Base-by-base conservation (phyloP, 1,284 basidiomycete genomes). In the Boletus mariae region DNA sequence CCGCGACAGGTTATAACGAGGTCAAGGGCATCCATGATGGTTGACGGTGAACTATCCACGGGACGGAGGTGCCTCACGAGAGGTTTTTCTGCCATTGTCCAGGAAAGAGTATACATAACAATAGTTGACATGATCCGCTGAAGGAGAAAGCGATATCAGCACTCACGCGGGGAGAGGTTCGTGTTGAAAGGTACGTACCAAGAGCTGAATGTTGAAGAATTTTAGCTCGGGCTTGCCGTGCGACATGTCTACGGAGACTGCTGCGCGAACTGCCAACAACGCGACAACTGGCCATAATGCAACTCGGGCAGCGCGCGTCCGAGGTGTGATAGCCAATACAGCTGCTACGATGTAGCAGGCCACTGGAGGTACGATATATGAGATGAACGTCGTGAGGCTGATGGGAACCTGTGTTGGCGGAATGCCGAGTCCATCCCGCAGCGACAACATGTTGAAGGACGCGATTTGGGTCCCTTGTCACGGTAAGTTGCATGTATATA, bases 1-100 rank as follows among this genome's bases (percentile, higher is more conserved):
- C 82, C 82, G 12, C 82, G 79, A 8, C 77, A 58, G 56, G 74
- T 79, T 52, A 66, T 67, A 7, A 58, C 60, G 15, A 85, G 71
- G 53, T 84, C 79, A 23, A 76, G 59, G 0, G 78, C 74, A 55
- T 85, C 77, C 38, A 69, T 54, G 20, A 69, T 52, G 4, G 38
- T 53, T 5, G 58, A 60, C 5, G 55, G 46, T 2, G 31, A 29
- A 2, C 44, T 41, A 13, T 48, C 50, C 17, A 2, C 26, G 11
- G 61, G 53, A 28, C 48, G 53, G 9, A 43, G 37, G 17, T 40
- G 28, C 13, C 37, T n/a, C n/a, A 40, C 47, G 26, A 31, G 47
- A 17, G 26, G 37, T 9, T 48, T 17, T 20, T 48, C 23, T 13
- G 17, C 26, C 28, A 13, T 3, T 20, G 37, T 20, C 47, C 47